These are phyloP conservation scores for Coleophoma eucalyptorum DNA, from an alignment of 2,329 filamentous ascomycete genomes.

Conservation along the genomic window DNA sequence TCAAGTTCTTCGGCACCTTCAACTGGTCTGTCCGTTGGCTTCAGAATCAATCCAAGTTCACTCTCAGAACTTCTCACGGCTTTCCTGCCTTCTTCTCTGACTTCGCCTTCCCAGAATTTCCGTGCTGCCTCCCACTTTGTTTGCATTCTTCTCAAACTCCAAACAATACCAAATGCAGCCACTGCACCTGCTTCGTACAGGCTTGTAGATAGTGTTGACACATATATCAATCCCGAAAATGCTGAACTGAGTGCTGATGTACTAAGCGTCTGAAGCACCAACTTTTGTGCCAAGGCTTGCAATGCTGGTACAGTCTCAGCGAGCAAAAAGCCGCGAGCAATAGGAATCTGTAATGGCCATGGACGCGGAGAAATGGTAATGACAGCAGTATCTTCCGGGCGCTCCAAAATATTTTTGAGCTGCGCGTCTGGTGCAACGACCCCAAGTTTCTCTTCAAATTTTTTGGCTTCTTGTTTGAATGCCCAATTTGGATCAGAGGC, in stretches of 20 bases:
- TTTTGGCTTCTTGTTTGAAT: constrained; percentile 15
- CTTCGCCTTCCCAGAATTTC: constrained; percentile 60
- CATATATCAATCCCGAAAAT: constrained; percentile 52
- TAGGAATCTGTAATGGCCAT: constrained; percentile 74
- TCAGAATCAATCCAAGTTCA: constrained; percentile 45
- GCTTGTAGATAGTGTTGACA: constrained; percentile 48
- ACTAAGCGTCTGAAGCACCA: constrained; percentile 68
- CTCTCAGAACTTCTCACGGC: constrained; percentile 53
- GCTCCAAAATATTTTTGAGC: constrained; percentile 14
- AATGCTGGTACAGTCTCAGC: constrained; percentile 65
- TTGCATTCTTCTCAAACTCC: constrained; percentile 57
- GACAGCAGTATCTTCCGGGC: constrained; percentile 10
- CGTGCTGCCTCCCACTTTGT: constrained; percentile 59
- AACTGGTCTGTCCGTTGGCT: constrained; percentile 5
- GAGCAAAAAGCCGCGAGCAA: constrained; percentile 63
- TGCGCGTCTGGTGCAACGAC: constrained; percentile 11
- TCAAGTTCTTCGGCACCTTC: constrained; percentile 15
- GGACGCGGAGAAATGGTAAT: constrained; percentile 13
- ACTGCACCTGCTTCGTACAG: constrained; percentile 61
- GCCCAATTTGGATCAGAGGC: constrained; percentile 13
- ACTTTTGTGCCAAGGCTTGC: constrained; percentile 68
- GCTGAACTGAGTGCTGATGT: constrained; percentile 61
- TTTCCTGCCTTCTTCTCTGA: constrained; percentile 64
- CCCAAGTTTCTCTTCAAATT: constrained; percentile 6
- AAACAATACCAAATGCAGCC: constrained; percentile 56